phyloP scores from a whole-genome alignment of 768 basidiomycete species.

The Rhizopogon roseolus region DNA sequence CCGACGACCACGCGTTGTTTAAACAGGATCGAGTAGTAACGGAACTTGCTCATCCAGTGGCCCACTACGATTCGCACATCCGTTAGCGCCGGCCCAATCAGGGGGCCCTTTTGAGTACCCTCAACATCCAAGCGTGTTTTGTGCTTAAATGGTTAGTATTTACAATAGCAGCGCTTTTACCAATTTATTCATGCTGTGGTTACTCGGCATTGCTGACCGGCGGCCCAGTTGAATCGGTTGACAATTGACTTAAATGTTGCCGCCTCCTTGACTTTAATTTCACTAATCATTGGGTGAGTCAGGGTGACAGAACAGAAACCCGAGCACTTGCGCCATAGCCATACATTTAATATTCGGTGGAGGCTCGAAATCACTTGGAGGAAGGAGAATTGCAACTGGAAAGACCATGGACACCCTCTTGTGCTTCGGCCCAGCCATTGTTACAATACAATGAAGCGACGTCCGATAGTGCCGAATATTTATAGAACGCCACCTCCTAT shows the following conservation, averaged over 20 bases:
- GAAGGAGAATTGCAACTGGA: constrained; percentile 70
- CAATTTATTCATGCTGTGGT: constrained; percentile 60
- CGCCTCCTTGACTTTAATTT: constrained; percentile 69
- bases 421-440: constrained; percentile 60
- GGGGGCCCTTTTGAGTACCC: background rate
- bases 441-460: constrained; percentile 35
- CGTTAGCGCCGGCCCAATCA: no score
- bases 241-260: constrained; percentile 34
- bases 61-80: no score
- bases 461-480: constrained; percentile 50
- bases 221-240: constrained; percentile 65
- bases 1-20: constrained; percentile 29
- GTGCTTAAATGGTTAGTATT: constrained; percentile 60
- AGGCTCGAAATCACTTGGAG: constrained; percentile 35
- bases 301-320: background rate
- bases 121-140: constrained; percentile 33
- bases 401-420: constrained; percentile 62
- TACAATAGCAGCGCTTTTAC: constrained; percentile 64
- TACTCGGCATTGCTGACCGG: constrained; percentile 71
- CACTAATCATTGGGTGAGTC: constrained; percentile 33
- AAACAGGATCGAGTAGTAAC: constrained; percentile 38
- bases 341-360: constrained; percentile 67
- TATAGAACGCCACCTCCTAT: constrained; percentile 80
- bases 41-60: constrained; percentile 41
- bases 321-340: constrained; percentile 60